Evolutionary conservation across 2,329 filamentous ascomycete genomes (phyloP).

Genomic region (Penicillium decumbens): DNA sequence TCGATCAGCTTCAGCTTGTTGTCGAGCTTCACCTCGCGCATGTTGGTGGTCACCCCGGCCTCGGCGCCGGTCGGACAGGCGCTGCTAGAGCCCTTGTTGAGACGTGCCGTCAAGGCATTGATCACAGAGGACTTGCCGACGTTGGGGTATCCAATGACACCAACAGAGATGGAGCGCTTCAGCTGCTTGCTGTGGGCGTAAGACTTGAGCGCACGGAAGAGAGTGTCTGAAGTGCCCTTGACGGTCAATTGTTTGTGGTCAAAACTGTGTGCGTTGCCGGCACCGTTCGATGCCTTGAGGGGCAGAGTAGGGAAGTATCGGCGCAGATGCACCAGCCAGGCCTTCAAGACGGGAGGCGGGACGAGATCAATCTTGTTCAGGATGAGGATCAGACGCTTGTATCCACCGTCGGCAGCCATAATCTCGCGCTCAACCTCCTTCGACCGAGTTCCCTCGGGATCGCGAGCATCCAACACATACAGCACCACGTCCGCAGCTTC

Average conservation of each 20-base stretch:
- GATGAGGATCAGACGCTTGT: constrained; percentile 83
- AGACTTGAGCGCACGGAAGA: constrained; percentile 86
- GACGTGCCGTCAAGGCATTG: constrained; percentile 77
- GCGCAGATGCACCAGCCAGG: constrained; percentile 78
- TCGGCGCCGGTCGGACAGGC: constrained; percentile 87
- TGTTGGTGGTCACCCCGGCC: constrained; percentile 82
- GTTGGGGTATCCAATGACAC: constrained; percentile 92
- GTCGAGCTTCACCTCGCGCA: constrained; percentile 88
- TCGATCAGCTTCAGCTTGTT: constrained; percentile 90
- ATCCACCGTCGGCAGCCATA: constrained; percentile 77
- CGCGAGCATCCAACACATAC: constrained; percentile 87
- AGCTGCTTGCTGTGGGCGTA: constrained; percentile 78
- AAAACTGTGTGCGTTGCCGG: constrained; percentile 82
- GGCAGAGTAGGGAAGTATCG: constrained; percentile 89
- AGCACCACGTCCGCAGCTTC: constrained; percentile 85
- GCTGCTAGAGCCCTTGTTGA: constrained; percentile 58
- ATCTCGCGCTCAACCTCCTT: constrained; percentile 85
- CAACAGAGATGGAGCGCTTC: constrained; percentile 84
- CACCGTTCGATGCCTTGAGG: constrained; percentile 74
- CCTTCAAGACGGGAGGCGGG: constrained; percentile 72
- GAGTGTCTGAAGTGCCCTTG: constrained; percentile 74
- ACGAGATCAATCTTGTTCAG: constrained; percentile 95
- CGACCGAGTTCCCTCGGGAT: constrained; percentile 85
- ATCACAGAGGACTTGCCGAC: constrained; percentile 96
- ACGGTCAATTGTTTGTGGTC: constrained; percentile 87